Conservation (phyloP, 2,329 filamentous ascomycete genomes). For the Fusarium sp. region DNA sequence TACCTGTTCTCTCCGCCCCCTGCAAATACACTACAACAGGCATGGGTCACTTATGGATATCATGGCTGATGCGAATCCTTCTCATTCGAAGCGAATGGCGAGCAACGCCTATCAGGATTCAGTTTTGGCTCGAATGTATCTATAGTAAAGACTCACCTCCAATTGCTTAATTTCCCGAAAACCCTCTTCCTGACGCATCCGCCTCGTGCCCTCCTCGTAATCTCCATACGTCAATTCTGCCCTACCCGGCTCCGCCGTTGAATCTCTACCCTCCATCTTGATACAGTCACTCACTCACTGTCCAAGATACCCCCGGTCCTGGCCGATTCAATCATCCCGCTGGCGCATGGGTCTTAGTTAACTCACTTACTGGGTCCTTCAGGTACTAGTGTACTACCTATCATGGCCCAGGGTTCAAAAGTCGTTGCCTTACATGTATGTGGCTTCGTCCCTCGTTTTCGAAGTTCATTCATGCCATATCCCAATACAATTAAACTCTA, state of each 20-base stretch:
- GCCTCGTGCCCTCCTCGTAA: conserved; percentile 40
- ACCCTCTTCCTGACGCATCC: conserved; percentile 11
- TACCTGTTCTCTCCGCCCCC: conserved; percentile 2
- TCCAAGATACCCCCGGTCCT: conserved; percentile 29
- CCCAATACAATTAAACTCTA: conserved; percentile 20
- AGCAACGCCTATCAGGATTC: neutral
- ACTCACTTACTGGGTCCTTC: conserved; percentile 17
- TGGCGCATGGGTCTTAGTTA: conserved; percentile 37
- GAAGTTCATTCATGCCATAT: conserved; percentile 14
- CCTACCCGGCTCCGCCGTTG: conserved; percentile 35
- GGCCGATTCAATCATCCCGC: conserved; percentile 42
- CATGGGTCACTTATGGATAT: neutral
- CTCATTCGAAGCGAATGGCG: conserved; percentile 5
- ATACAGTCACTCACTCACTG: conserved; percentile 14
- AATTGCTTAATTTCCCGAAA: conserved; percentile 14
- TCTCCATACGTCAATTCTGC: conserved; percentile 42
- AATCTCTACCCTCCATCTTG: conserved; percentile 23
- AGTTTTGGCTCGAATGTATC: neutral
- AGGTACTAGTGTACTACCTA: conserved; percentile 25
- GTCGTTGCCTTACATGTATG: conserved; percentile 40
- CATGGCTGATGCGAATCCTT: conserved; percentile 27
- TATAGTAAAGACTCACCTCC: conserved; percentile 14
- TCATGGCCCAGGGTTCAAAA: conserved; percentile 30
- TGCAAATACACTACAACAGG: neutral
- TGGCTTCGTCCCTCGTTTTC: conserved; percentile 35